Conservation (phyloP, 1,139 yeast genomes). For the Suzukiozyma palmioleophila region DNA sequence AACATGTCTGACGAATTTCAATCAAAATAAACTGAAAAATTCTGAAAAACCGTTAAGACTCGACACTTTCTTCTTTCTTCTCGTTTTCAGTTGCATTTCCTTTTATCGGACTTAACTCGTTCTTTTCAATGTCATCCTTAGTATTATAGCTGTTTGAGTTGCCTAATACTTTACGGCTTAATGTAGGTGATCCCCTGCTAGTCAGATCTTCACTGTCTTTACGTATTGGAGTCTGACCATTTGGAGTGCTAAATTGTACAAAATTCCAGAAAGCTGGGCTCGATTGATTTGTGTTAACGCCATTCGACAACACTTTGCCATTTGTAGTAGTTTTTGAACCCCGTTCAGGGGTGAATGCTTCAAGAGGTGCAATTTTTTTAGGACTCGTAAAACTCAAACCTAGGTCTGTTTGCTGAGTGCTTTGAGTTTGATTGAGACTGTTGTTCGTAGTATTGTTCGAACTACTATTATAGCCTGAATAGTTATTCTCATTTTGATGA, state of each 20-base stretch:
- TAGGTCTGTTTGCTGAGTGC: constrained; percentile 23
- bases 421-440: constrained; percentile 4
- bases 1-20: not conserved
- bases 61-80: constrained; percentile 3
- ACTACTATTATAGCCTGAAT: constrained; percentile 3
- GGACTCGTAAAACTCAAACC: constrained; percentile 44
- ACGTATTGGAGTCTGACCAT: constrained; percentile 43
- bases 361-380: constrained; percentile 60
- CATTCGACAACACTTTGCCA: constrained; percentile 10
- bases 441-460: constrained; percentile 3
- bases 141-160: constrained; percentile 3
- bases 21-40: not conserved
- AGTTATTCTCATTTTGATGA: constrained; percentile 1
- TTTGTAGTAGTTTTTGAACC: constrained; percentile 42
- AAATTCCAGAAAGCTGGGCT: constrained; percentile 80
- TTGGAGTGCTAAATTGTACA: constrained; percentile 71
- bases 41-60: not conserved
- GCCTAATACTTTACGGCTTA: constrained; percentile 22
- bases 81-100: not conserved
- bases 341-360: constrained; percentile 80
- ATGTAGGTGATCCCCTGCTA: constrained; percentile 38
- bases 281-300: constrained; percentile 36
- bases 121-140: constrained; percentile 2
- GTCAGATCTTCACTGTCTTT: constrained; percentile 36
- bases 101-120: constrained; percentile 1